Conservation (phyloP, 2,329 filamentous ascomycete species). For the Chaetomium globosum region DNA sequence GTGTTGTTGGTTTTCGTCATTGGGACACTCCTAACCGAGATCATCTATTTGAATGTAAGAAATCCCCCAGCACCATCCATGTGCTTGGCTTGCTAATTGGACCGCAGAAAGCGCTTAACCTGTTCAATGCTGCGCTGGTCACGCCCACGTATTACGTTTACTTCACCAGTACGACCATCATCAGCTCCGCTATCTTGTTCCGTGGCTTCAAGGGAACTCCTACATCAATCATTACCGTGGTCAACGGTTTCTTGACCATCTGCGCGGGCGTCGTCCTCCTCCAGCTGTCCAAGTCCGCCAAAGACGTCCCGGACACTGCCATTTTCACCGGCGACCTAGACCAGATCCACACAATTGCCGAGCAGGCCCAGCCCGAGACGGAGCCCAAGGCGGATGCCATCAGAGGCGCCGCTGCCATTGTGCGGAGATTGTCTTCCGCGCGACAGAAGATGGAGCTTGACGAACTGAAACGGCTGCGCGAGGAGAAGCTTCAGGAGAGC, state of each 20-base stretch:
- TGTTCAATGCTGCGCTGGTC: constrained; percentile 95
- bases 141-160: constrained; percentile 99
- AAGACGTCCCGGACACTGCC: constrained; percentile 91
- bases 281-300: constrained; percentile 96
- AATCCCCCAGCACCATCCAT: constrained; percentile 33
- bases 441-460: constrained; percentile 77
- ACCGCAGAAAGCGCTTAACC: constrained; percentile 88
- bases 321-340: constrained; percentile 92
- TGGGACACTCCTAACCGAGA: constrained; percentile 85
- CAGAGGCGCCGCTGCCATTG: constrained; percentile 83
- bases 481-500: constrained; percentile 71
- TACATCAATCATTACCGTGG: constrained; percentile 79
- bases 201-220: constrained; percentile 88
- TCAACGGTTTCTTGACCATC: constrained; percentile 91
- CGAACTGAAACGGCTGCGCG: constrained; percentile 75
- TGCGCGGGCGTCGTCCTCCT: constrained; percentile 89
- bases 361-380: constrained; percentile 93
- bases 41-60: constrained; percentile 90
- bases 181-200: constrained; percentile 90
- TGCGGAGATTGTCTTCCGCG: constrained; percentile 76
- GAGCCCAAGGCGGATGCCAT: constrained; percentile 97
- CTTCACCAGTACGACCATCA: constrained; percentile 93
- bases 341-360: constrained; percentile 91
- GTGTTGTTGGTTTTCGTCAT: constrained; percentile 89
- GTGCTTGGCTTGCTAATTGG: constrained; percentile 9